Conservation (phyloP, 169 alveolate genomes). For the Cryptosporidium meleagridis region DNA sequence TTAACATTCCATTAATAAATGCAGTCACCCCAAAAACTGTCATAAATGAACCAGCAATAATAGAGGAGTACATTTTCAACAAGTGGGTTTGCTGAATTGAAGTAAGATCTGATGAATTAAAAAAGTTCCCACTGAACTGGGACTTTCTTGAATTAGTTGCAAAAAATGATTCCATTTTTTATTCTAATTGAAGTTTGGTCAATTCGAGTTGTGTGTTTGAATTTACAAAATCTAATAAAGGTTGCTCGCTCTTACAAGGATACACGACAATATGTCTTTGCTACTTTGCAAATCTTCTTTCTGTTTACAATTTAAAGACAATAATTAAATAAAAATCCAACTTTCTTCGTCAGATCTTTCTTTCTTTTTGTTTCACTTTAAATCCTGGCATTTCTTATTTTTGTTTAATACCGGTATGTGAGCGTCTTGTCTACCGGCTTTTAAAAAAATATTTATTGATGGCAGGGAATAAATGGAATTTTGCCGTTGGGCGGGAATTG, state of each 20-base stretch:
- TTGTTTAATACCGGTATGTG: not conserved
- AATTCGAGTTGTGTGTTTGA: not conserved
- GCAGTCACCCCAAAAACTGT: constrained; percentile 59
- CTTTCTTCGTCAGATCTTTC: not conserved
- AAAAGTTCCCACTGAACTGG: constrained; percentile 54
- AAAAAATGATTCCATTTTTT: constrained; percentile 40
- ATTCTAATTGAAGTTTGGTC: not conserved
- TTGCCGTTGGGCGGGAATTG: not conserved
- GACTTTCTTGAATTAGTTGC: constrained; percentile 42
- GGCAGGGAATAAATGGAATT: not conserved
- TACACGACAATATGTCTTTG: not conserved
- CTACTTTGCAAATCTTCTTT: not conserved
- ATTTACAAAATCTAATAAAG: not conserved
- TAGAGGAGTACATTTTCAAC: constrained; percentile 53
- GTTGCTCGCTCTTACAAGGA: not conserved
- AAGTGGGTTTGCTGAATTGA: constrained; percentile 46
- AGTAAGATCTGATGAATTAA: constrained; percentile 20
- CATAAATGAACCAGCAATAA: constrained; percentile 44
- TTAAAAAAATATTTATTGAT: not conserved
- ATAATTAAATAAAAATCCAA: not conserved
- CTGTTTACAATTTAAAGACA: not conserved
- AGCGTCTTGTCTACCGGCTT: not conserved
- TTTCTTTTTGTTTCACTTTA: too few species aligned
- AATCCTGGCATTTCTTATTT: too few species aligned
- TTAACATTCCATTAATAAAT: constrained; percentile 33